Percentiles rank a stretch among this genome's conserved stretches.
These are phyloP conservation scores for Apodospora peruviana DNA, from an alignment of 495 filamentous ascomycete genomes.

Conservation along the genomic window DNA sequence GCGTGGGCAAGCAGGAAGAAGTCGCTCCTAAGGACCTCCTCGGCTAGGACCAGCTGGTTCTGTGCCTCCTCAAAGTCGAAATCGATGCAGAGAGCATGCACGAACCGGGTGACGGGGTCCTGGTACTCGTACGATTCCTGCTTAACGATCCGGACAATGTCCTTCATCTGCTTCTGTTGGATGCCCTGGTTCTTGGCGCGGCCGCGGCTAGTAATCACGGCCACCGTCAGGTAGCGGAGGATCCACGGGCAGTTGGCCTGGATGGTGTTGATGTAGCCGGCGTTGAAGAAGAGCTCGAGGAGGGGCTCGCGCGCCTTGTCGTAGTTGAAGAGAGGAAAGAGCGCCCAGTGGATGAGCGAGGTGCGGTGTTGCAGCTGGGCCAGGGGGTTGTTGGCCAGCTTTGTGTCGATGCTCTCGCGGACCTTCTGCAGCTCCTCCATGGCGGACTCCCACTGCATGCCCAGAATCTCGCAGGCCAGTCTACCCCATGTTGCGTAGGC, in stretches of 20 bases:
- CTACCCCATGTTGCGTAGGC: slow-evolving; percentile 94
- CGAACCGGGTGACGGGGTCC: slow-evolving; percentile 92
- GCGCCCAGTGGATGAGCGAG: slow-evolving; percentile 95
- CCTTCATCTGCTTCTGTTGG: slow-evolving; percentile 98
- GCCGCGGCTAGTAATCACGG: slow-evolving; percentile 91
- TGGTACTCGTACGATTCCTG: slow-evolving; percentile 97
- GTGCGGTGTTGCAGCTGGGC: slow-evolving; percentile 91
- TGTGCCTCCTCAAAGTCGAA: slow-evolving; percentile 99
- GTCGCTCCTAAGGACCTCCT: slow-evolving; percentile 85
- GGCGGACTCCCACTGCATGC: slow-evolving; percentile 87
- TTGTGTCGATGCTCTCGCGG: slow-evolving; percentile 85
- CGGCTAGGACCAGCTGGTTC: slow-evolving; percentile 81
- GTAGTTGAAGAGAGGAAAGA: slow-evolving; percentile 99
- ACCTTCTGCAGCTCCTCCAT: slow-evolving; percentile 94
- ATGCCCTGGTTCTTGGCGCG: slow-evolving; percentile 73
- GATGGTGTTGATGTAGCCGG: slow-evolving; percentile 96
- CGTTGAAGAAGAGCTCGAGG: slow-evolving; percentile 93
- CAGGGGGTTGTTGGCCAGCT: slow-evolving; percentile 91
- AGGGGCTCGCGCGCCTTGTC: slow-evolving; percentile 84
- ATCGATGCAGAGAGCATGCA: slow-evolving; percentile 93
- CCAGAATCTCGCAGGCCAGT: slow-evolving; percentile 88
- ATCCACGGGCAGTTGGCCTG: slow-evolving; percentile 98
- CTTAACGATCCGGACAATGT: slow-evolving; percentile 86
- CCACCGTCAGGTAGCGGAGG: slow-evolving; percentile 86
- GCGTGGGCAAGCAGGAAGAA: slow-evolving; percentile 88